Evolutionary conservation across 441 rosid genomes (phyloP).

Genomic region (Eruca vesicaria): DNA sequence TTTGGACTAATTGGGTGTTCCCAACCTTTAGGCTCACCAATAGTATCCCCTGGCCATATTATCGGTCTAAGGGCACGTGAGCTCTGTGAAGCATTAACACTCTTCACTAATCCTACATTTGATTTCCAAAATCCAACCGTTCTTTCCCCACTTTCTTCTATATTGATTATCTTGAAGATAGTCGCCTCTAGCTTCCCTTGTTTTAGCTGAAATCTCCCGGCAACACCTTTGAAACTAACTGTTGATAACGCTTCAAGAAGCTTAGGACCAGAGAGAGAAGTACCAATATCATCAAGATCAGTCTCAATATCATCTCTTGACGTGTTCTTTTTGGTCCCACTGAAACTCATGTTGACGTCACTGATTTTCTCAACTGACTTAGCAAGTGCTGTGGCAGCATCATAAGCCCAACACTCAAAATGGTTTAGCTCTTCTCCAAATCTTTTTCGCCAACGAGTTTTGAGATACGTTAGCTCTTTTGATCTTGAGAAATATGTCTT

Average conservation of each 20-base stretch:
- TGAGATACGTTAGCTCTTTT: constrained; percentile 26
- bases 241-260: constrained; percentile 38
- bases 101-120: constrained; percentile 38
- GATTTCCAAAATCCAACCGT: constrained; percentile 56
- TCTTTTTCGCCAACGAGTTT: constrained; percentile 41
- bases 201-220: constrained; percentile 48
- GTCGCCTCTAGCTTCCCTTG: constrained; percentile 40
- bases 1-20: constrained; percentile 44
- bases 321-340: constrained; percentile 9
- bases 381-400: constrained; percentile 57
- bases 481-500: constrained; percentile 42
- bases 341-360: constrained; percentile 19
- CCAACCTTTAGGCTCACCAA: constrained; percentile 52
- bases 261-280: constrained; percentile 42
- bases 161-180: constrained; percentile 46
- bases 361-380: constrained; percentile 54
- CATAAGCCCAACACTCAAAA: constrained; percentile 57
- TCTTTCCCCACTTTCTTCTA: constrained; percentile 44
- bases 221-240: constrained; percentile 45
- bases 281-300: constrained; percentile 45
- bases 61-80: constrained; percentile 35
- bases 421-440: constrained; percentile 38
- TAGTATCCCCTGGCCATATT: constrained; percentile 66
- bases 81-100: constrained; percentile 7
- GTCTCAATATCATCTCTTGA: constrained; percentile 15